A percentile compares a stretch with the other conserved stretches of the same genome.
phyloP scores from a whole-genome alignment of 139 green algal genomes.

The Axilococcus clingmanii region DNA sequence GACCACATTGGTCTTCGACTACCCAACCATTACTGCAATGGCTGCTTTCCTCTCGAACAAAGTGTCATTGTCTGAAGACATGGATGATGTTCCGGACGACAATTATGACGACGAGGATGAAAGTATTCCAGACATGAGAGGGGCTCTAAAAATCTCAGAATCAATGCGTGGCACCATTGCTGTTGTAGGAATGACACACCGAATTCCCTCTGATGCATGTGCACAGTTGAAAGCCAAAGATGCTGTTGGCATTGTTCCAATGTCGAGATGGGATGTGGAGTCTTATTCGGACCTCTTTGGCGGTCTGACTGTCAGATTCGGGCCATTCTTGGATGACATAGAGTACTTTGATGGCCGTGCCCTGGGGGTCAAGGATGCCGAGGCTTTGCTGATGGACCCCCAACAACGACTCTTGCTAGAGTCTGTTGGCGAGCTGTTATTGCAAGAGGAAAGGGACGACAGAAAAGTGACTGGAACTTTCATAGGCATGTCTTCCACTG shows the following conservation, averaged over 20 bases:
- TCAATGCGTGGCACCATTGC: not conserved
- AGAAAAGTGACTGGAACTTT: conserved; percentile 38
- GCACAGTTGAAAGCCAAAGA: conserved; percentile 3
- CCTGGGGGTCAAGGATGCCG: conserved; percentile 38
- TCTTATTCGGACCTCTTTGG: conserved; percentile 4
- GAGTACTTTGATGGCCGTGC: conserved; percentile 42
- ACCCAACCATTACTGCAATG: conserved; percentile 47
- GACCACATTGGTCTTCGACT: conserved; percentile 71
- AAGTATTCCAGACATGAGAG: not conserved
- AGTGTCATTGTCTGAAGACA: not conserved
- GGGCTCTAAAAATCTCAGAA: not conserved
- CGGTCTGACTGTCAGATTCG: conserved; percentile 28
- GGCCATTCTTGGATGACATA: conserved; percentile 18
- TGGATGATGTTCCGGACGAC: not conserved
- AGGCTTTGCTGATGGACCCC: conserved; percentile 61
- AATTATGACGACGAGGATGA: conserved; percentile 7
- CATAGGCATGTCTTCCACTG: conserved; percentile 42
- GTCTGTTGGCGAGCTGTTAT: conserved; percentile 19
- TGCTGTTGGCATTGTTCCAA: conserved; percentile 16
- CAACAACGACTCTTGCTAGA: conserved; percentile 79
- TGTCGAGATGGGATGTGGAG: conserved; percentile 30
- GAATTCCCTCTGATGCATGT: conserved; percentile 6
- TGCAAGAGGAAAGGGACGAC: not conserved
- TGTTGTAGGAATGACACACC: not conserved
- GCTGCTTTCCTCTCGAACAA: conserved; percentile 24